Percentiles rank a stretch among this genome's conserved stretches.
phyloP scores from a whole-genome alignment of 2,329 filamentous ascomycete genomes.

The Talaromyces sp. region DNA sequence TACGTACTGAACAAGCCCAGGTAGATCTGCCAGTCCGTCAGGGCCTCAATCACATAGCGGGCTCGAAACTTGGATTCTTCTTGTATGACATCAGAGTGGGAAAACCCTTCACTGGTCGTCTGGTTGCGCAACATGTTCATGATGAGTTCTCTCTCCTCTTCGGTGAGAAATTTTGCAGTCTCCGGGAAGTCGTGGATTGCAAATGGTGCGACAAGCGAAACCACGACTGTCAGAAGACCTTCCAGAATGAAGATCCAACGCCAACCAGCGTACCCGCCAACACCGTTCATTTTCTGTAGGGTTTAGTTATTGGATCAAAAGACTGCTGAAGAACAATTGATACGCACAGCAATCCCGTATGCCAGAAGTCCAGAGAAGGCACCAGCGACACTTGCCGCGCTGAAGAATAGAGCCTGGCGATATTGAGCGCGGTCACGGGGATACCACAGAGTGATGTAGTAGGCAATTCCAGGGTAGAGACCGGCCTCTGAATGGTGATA shows the following conservation, averaged over 20 bases:
- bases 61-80: conserved; percentile 30
- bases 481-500: conserved; percentile 37
- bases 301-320: neutral
- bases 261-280: conserved; percentile 47
- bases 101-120: conserved; percentile 27
- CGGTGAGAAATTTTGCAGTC: conserved; percentile 42
- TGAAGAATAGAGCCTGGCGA: conserved; percentile 54
- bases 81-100: conserved; percentile 23
- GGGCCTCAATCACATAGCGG: conserved; percentile 39
- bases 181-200: conserved; percentile 47
- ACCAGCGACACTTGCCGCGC: conserved; percentile 66
- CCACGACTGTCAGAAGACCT: conserved; percentile 44
- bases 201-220: conserved; percentile 43
- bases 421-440: conserved; percentile 55
- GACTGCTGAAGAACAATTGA: conserved; percentile 25
- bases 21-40: conserved; percentile 43
- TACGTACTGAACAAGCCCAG: conserved; percentile 37
- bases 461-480: conserved; percentile 46
- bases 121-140: conserved; percentile 38
- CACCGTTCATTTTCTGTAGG: conserved; percentile 47
- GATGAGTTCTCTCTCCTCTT: conserved; percentile 39
- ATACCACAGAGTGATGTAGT: conserved; percentile 57
- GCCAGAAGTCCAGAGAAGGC: conserved; percentile 70
- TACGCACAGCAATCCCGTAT: conserved; percentile 60
- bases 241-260: conserved; percentile 52